Conservation (phyloP, 2,329 filamentous ascomycete species). For the Fusarium pseudograminearum region DNA sequence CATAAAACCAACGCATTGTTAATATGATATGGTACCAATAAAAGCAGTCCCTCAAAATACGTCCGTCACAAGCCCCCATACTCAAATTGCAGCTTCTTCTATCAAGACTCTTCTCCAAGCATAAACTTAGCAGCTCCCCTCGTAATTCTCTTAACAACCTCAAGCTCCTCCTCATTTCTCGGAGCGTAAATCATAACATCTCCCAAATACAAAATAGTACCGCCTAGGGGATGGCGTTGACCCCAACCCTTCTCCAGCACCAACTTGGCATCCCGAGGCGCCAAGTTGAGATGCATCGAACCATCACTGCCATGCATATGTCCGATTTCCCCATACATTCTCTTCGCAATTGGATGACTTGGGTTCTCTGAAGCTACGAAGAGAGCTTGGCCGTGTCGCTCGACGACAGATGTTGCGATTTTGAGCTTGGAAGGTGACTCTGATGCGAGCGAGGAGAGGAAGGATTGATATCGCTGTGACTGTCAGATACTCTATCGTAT, state of each 20-base stretch:
- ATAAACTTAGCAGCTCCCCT: constrained; percentile 24
- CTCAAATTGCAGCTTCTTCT: not conserved
- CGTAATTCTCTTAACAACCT: constrained; percentile 14
- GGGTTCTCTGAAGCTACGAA: constrained; percentile 8
- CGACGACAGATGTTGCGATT: constrained; percentile 27
- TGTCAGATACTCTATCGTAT: not conserved
- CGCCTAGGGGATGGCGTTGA: constrained; percentile 31
- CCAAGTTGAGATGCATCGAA: constrained; percentile 31
- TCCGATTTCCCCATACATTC: constrained; percentile 16
- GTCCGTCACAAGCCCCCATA: not conserved
- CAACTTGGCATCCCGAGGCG: constrained; percentile 32
- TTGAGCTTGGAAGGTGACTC: constrained; percentile 22
- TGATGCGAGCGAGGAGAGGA: constrained; percentile 29
- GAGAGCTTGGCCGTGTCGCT: constrained; percentile 31
- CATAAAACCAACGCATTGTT: not conserved
- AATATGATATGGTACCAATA: not conserved
- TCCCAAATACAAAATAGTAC: constrained; percentile 29
- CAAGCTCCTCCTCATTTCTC: constrained; percentile 21
- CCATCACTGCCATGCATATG: constrained; percentile 38
- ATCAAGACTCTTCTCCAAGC: constrained; percentile 19
- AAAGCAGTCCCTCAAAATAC: not conserved
- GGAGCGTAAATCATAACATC: constrained; percentile 38
- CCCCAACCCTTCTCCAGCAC: constrained; percentile 33
- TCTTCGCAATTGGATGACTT: constrained; percentile 9
- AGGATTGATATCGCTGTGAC: constrained; percentile 25